A percentile compares a stretch with the other conserved stretches of the same genome.
Conservation (phyloP, 306 rosid genomes). For the Glycine soja region DNA sequence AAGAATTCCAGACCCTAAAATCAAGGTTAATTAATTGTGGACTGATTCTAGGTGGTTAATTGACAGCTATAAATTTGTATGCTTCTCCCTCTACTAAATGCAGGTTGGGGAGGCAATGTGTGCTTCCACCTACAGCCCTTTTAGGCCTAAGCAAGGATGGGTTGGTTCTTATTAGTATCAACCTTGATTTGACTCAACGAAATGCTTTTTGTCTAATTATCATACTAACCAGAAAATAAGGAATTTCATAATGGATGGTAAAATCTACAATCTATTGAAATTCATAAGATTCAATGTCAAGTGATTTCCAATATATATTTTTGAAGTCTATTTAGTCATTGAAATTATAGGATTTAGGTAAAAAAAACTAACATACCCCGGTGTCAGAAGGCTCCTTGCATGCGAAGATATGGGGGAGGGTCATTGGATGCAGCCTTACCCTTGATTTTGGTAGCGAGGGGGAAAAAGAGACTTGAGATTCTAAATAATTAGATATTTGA, state of each 20-base stretch:
- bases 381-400: too few species aligned
- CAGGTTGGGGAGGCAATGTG: slow-evolving; percentile 1
- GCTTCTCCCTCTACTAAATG: background rate
- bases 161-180: background rate
- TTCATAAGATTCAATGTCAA: background rate
- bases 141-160: background rate
- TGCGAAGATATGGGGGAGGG: too few species aligned
- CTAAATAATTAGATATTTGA: slow-evolving; percentile 11
- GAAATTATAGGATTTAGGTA: background rate
- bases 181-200: background rate
- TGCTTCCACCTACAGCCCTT: background rate
- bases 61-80: background rate
- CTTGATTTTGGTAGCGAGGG: background rate
- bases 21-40: background rate
- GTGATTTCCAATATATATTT: background rate
- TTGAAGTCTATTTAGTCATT: background rate
- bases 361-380: too few species aligned
- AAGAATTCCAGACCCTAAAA: background rate
- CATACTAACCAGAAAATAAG: background rate
- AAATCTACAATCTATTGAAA: background rate
- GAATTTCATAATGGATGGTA: slow-evolving; percentile 1
- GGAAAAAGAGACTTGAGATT: background rate
- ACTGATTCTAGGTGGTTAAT: background rate
- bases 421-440: too few species aligned
- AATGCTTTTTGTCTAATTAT: background rate